Base-by-base conservation (phyloP, 192 early-diverging fungal genomes). In the Pilobolus umbonatus region DNA sequence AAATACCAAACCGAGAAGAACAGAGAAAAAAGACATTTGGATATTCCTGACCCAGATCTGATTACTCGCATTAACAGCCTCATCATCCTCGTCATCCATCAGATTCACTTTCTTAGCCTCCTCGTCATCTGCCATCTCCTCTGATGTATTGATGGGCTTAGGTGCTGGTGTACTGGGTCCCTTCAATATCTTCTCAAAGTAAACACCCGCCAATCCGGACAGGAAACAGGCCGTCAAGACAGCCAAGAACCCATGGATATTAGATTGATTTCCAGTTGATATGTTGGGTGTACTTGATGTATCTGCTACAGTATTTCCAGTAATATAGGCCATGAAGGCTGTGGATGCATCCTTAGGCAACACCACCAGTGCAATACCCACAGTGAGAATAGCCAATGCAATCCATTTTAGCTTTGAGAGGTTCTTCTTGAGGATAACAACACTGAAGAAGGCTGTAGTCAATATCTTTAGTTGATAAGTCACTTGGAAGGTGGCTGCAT, bases 181-280 rank as follows among this genome's bases (percentile, higher is more conserved):
- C 74, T 99, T 99, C 42, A 99, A 79, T 31, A 99, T 91, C 75
- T 94, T 96, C 78, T 98, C 96, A 81, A 98, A 98, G 71, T 94
- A 98, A 4, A 98, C 96, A 40, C 96, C 96, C 4, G 96, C 94
- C 21, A 97, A 71, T 19, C 96, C 96, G 14, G 94, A 96, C 15
- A 97, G 64, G 17, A 94, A 55, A 70, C 96, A 96, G 2, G 96
- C 94, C 5, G 85, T 66, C 28, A 81, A 54, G 0, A 98, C 94
- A 1, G 90, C 77, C 26, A 89, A 30, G 21, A 93, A 62, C 25
- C 74, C 74, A 12, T 61, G 52, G 0, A 68, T 1, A 22, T 67
- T 64, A n/a, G 65, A 56, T 30, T 67, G 65, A 30, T 73, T 67
- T 11, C 65, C 61, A 12, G 61, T 29, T 1, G 4, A 26, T 6